Percentiles rank a stretch among this genome's conserved stretches.
phyloP scores from a whole-genome alignment of 495 filamentous ascomycete genomes.

The Xylaria curta region DNA sequence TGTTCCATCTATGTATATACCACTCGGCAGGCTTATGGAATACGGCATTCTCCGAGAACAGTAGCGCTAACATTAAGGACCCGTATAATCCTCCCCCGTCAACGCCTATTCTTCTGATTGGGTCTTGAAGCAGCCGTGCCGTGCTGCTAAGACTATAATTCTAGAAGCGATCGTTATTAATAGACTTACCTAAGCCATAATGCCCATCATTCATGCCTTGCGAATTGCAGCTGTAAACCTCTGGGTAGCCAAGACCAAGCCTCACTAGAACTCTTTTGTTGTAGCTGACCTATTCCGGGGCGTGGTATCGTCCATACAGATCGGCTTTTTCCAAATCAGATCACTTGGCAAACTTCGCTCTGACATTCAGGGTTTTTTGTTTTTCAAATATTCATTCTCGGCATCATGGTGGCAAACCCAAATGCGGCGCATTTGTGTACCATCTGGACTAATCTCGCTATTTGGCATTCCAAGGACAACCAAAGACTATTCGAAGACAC shows the following conservation, averaged over 20 bases:
- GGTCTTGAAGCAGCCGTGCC: neutral
- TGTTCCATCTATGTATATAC: neutral
- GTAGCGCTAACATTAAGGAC: neutral
- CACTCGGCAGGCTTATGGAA: neutral
- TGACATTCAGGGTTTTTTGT: neutral
- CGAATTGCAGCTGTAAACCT: neutral
- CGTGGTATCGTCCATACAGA: neutral
- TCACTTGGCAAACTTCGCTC: neutral
- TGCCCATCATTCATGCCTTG: conserved; percentile 2
- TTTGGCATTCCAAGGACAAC: neutral
- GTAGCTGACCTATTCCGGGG: neutral
- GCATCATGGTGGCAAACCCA: neutral
- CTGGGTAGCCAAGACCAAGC: neutral
- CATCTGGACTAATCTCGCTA: conserved; percentile 8
- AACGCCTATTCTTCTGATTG: conserved; percentile 4
- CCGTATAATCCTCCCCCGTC: conserved; percentile 12
- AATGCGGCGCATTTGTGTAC: neutral
- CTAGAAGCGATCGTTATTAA: conserved; percentile 15
- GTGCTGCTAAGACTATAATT: neutral
- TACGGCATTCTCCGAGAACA: conserved; percentile 8
- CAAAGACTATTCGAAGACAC: neutral
- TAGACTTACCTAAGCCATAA: conserved; percentile 18
- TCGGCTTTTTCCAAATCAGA: conserved; percentile 1
- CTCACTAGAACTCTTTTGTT: neutral
- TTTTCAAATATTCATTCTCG: conserved; percentile 10